Conservation (phyloP, 352 stramenopile species). For the Globisporangium nagaii region DNA sequence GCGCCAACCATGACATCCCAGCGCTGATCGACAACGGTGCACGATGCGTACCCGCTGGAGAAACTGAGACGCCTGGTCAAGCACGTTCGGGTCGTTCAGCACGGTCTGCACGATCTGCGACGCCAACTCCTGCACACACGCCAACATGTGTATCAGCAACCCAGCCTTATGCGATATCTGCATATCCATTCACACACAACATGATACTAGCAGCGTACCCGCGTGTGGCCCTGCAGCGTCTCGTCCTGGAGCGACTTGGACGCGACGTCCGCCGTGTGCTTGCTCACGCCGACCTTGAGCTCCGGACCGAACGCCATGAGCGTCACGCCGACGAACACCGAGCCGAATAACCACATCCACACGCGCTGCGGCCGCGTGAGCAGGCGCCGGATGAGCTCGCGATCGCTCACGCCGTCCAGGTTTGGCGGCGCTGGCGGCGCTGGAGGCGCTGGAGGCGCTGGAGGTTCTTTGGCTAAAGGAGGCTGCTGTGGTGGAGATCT, state of each 20-base stretch:
- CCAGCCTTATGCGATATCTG: no score
- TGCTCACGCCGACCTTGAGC: slow-evolving; percentile 74
- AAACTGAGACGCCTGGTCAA: slow-evolving; percentile 74
- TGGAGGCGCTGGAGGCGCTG: no score
- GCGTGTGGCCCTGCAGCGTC: slow-evolving; percentile 65
- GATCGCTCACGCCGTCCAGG: slow-evolving; percentile 34
- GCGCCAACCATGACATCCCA: no score
- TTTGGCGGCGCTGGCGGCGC: no score
- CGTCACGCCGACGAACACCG: slow-evolving; percentile 32
- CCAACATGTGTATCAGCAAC: no score
- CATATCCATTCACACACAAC: no score
- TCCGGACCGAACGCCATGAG: slow-evolving; percentile 73
- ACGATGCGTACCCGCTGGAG: slow-evolving; percentile 65
- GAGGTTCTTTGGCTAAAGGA: no score
- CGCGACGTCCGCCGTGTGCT: slow-evolving; percentile 78
- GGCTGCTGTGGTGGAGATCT: no score
- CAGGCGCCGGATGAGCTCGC: slow-evolving; percentile 23
- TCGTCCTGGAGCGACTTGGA: slow-evolving; percentile 81
- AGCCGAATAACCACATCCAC: slow-evolving; percentile 48
- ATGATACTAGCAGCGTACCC: slow-evolving; percentile 6
- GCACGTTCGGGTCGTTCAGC: slow-evolving; percentile 79
- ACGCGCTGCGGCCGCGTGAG: slow-evolving; percentile 47
- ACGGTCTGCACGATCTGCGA: slow-evolving; percentile 86
- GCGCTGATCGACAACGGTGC: no score
- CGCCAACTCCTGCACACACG: slow-evolving; percentile 36